These are phyloP conservation scores for Eucalyptus cloeziana DNA, from an alignment of 345 rosid genomes.

Conservation along the genomic window DNA sequence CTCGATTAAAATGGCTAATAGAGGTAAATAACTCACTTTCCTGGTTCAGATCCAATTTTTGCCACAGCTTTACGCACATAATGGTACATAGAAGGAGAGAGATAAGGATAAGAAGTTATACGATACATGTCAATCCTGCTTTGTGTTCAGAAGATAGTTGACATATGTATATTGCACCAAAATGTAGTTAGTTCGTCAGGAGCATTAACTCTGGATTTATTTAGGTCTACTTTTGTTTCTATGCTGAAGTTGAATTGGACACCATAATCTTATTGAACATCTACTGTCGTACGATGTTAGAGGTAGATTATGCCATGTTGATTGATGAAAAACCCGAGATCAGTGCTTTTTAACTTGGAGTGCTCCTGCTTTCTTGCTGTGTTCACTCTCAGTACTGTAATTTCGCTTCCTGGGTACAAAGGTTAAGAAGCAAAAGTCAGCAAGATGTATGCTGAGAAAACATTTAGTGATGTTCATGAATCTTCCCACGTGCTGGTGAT, in stretches of 20 bases:
- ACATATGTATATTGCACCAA: background rate
- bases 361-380: background rate
- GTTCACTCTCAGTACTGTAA: background rate
- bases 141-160: background rate
- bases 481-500: background rate
- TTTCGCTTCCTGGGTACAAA: background rate
- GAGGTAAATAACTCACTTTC: background rate
- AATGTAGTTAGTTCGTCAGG: background rate
- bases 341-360: background rate
- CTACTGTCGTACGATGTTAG: background rate
- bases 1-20: conserved; percentile 38
- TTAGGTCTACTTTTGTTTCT: background rate
- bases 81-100: background rate
- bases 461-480: background rate
- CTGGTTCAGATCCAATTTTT: background rate
- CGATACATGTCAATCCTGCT: background rate
- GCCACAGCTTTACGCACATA: background rate
- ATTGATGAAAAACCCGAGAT: background rate
- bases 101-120: background rate
- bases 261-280: background rate
- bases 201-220: background rate
- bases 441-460: background rate
- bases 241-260: background rate
- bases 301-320: background rate
- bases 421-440: background rate